Conservation (phyloP, 73 alveolate genomes). For the Effrenium voratum region DNA sequence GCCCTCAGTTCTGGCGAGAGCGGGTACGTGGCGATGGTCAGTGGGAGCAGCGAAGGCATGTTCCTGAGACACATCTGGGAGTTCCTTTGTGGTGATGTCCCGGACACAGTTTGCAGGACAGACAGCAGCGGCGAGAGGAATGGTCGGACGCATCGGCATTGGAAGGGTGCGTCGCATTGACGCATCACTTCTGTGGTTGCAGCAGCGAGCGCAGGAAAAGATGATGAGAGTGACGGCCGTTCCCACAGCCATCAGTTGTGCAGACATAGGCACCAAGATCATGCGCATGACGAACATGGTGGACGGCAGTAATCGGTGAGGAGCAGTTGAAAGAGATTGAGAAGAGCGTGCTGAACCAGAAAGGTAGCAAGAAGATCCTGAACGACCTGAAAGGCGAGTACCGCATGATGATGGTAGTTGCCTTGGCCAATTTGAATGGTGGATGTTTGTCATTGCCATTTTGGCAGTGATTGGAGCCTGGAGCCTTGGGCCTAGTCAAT, state of each 20-base stretch:
- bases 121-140: slow-evolving; percentile 4
- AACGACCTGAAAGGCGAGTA: background rate
- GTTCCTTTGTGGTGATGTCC: background rate
- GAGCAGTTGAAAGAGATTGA: background rate
- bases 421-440: background rate
- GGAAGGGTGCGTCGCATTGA: background rate
- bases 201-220: background rate
- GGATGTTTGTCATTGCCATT: background rate
- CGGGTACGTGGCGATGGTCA: slow-evolving; percentile 3
- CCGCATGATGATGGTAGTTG: background rate
- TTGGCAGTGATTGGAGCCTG: background rate
- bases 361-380: background rate
- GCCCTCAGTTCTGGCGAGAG: background rate
- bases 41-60: background rate
- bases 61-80: background rate
- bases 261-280: background rate
- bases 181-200: background rate
- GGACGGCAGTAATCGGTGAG: background rate
- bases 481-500: no score
- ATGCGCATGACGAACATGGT: background rate
- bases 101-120: background rate
- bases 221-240: background rate
- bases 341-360: background rate
- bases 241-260: background rate
- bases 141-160: background rate